phyloP scores from a whole-genome alignment of 257 asterid genomes.

The Jaltomata sinuosa region DNA sequence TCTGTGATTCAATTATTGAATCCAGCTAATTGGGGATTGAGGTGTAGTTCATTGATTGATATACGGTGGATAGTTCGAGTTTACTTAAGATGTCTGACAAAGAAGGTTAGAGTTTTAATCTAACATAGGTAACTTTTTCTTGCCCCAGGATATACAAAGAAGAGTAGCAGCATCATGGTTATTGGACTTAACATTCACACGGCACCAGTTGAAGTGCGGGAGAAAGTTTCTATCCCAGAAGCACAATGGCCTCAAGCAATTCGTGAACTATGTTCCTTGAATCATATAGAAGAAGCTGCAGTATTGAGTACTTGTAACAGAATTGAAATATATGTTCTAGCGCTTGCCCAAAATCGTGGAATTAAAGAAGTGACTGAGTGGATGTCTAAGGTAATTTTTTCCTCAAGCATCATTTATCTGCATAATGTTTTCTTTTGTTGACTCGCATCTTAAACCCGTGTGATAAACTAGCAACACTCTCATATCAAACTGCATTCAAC shows the following conservation, averaged over 20 bases:
- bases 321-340: constrained; percentile 79
- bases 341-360: constrained; percentile 78
- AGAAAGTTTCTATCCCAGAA: constrained; percentile 88
- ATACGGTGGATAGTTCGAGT: not conserved
- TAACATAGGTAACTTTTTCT: constrained; percentile 1
- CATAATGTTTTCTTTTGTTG: not conserved
- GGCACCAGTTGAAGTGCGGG: constrained; percentile 80
- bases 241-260: constrained; percentile 79
- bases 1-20: not conserved
- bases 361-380: constrained; percentile 91
- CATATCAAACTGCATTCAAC: not conserved
- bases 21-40: not conserved
- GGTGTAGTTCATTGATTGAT: not conserved
- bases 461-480: not conserved
- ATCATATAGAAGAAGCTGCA: constrained; percentile 95
- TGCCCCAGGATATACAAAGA: constrained; percentile 75
- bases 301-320: constrained; percentile 92
- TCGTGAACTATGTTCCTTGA: constrained; percentile 54
- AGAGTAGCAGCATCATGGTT: constrained; percentile 64
- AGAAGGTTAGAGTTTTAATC: not conserved
- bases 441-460: not conserved
- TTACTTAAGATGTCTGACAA: not conserved
- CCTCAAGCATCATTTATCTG: not conserved
- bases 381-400: constrained; percentile 77
- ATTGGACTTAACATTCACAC: constrained; percentile 74